Percentiles rank a stretch among this genome's conserved stretches.
phyloP scores from a whole-genome alignment of 1,284 basidiomycete species.

The Leccinum fallax region DNA sequence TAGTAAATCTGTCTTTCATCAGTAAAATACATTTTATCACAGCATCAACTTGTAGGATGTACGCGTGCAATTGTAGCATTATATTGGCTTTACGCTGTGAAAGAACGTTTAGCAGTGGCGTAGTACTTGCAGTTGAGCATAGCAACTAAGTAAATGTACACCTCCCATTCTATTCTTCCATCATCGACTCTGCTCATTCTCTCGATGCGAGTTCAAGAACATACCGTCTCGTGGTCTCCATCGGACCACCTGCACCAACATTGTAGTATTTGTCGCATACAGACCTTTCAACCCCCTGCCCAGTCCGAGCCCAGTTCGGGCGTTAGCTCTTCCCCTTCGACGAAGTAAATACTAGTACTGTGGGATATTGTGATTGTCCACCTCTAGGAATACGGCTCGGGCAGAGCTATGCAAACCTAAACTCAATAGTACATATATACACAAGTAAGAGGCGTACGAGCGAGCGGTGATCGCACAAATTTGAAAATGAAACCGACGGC shows the following conservation, averaged over 20 bases:
- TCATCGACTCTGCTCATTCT: no score
- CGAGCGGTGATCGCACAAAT: neutral
- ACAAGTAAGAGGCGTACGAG: neutral
- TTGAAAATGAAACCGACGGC: neutral
- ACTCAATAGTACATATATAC: no score
- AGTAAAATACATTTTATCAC: neutral
- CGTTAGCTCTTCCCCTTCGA: neutral
- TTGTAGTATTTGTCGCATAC: no score
- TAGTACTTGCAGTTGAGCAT: no score
- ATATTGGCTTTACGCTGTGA: neutral
- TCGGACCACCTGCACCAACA: no score
- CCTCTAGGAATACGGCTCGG: neutral
- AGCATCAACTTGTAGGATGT: slow-evolving; percentile 8
- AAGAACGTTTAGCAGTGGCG: no score
- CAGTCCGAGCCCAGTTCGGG: no score
- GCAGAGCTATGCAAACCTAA: neutral
- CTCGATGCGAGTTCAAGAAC: no score
- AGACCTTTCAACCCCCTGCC: no score
- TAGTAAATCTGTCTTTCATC: slow-evolving; percentile 8
- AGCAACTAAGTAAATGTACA: neutral
- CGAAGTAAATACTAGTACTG: no score
- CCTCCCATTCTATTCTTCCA: no score
- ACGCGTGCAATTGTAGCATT: slow-evolving; percentile 9
- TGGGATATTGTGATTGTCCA: neutral
- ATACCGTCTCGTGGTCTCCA: no score